Percentiles rank a stretch among this genome's conserved stretches.
These are phyloP conservation scores for Collariella sp. DNA, from an alignment of 495 filamentous ascomycete species.

Conservation along the genomic window DNA sequence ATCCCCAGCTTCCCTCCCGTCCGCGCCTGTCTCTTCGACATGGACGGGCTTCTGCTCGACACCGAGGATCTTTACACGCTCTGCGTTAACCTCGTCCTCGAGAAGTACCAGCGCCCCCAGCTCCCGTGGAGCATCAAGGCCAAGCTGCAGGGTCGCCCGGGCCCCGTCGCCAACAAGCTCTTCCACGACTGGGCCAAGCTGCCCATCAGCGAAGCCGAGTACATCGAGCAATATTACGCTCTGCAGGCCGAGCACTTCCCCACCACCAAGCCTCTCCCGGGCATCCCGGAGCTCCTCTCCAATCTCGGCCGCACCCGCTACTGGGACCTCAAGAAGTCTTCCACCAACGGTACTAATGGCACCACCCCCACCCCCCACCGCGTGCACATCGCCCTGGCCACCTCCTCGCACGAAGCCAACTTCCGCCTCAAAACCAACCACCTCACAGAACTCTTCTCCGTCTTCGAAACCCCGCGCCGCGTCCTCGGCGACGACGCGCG, in stretches of 20 bases:
- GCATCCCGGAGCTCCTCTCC: conserved; percentile 59
- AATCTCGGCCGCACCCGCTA: conserved; percentile 41
- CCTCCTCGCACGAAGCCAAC: conserved; percentile 60
- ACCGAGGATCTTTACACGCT: conserved; percentile 87
- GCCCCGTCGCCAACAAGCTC: conserved; percentile 49
- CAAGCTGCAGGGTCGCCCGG: conserved; percentile 85
- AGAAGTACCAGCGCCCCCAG: conserved; percentile 56
- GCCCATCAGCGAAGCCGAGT: conserved; percentile 61
- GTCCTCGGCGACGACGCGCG: conserved; percentile 83
- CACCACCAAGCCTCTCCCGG: conserved; percentile 63
- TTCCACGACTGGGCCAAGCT: conserved; percentile 75
- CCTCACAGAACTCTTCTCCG: conserved; percentile 59
- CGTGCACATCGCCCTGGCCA: conserved; percentile 80
- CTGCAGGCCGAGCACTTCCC: conserved; percentile 69
- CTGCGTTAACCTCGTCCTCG: conserved; percentile 73
- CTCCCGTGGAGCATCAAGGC: conserved; percentile 95
- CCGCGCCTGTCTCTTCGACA: conserved; percentile 93
- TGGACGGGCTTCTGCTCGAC: conserved; percentile 93
- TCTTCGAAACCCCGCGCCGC: conserved; percentile 57
- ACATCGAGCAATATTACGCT: conserved; percentile 43
- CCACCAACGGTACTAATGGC: not conserved
- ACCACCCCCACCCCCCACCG: conserved; percentile 33
- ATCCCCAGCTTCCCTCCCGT: conserved; percentile 62
- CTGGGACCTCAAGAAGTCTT: conserved; percentile 27
- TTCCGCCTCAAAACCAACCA: conserved; percentile 75